Evolutionary conservation across 2,329 filamentous ascomycete genomes (phyloP).

Genomic region (Zymoseptoria brevis): DNA sequence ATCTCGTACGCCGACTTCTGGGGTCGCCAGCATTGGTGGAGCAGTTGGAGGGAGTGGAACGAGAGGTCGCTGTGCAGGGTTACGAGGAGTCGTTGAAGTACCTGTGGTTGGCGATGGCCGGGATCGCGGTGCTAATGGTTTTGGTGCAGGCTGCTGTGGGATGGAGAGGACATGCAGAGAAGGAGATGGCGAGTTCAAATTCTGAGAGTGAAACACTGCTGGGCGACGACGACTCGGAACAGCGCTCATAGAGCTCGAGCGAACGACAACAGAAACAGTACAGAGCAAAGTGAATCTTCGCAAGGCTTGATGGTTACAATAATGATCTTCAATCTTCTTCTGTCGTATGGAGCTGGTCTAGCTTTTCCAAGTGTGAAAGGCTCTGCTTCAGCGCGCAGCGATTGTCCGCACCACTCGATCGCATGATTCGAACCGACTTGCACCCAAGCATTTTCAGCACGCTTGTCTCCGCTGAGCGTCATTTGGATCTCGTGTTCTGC

Average conservation of each 20-base stretch:
- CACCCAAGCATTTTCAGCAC: too few species aligned
- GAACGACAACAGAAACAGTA: not conserved
- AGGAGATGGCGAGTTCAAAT: not conserved
- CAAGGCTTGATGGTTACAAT: too few species aligned
- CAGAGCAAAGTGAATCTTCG: not conserved
- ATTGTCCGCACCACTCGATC: not conserved
- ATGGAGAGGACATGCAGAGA: constrained; percentile 33
- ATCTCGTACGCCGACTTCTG: constrained; percentile 47
- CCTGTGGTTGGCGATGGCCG: constrained; percentile 46
- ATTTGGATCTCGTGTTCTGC: not conserved
- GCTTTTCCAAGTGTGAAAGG: not conserved
- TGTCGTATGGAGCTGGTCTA: not conserved
- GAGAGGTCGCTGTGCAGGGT: constrained; percentile 43
- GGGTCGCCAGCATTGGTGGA: constrained; percentile 52
- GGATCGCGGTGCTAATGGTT: constrained; percentile 42
- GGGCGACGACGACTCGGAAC: not conserved
- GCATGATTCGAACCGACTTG: too few species aligned
- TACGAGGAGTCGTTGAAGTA: constrained; percentile 49
- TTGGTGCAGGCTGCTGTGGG: constrained; percentile 52
- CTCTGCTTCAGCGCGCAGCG: not conserved
- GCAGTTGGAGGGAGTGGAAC: constrained; percentile 42
- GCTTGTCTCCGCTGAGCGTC: not conserved
- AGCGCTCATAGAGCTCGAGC: not conserved
- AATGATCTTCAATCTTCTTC: not conserved
- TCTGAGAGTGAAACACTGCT: not conserved